Evolutionary conservation across 164 flowering plant genomes (phyloP), one percentile per base, ranked within the genome.

Genomic region (Paratinospora sagittata): DNA sequence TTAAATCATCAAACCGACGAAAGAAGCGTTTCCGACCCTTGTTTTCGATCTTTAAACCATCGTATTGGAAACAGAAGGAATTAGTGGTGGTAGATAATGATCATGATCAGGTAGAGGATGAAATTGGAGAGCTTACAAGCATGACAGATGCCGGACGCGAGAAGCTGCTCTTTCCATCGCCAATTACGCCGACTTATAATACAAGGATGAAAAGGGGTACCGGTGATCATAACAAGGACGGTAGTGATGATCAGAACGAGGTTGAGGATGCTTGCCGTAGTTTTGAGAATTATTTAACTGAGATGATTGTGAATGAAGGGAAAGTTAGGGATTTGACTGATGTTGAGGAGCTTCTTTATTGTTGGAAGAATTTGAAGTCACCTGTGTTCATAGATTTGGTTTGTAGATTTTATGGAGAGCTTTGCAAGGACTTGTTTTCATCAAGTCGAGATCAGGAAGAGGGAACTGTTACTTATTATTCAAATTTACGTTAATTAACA

Each of bases 221-320:
- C 3, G 34, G 4, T 26, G 21, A 37, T 27, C 5, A 5, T 47
- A 10, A 19, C 19, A 47, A 75, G 39, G 62, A 45, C 68, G 23
- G 60, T 68, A 19, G 60, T 0, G 49, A 47, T 12, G 74, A 37
- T 5, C 8, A 47, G 26, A 82, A 72, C 0, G 85, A 78, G 0
- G 84, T 83, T 7, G 89, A 88, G 62, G 94, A 87, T 37, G 92
- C 96, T 0, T 95, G 98, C 81, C 85, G 90, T 79, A 89, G 87
- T 65, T 95, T 95, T 34, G 97, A 95, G 86, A 95, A 84, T 27
- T 85, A 92, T 77, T 77, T 95, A 83, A 79, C 79, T 70, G 87
- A 92, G 75, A 90, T 95, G 94, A 87, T 93, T 21, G 84, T 89
- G 23, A 93, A 93, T 67, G 97, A 88, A 72, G 91, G 91, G 72